Evolutionary conservation across 169 alveolate genomes (phyloP).

Genomic region (Eimeria falciformis): DNA sequence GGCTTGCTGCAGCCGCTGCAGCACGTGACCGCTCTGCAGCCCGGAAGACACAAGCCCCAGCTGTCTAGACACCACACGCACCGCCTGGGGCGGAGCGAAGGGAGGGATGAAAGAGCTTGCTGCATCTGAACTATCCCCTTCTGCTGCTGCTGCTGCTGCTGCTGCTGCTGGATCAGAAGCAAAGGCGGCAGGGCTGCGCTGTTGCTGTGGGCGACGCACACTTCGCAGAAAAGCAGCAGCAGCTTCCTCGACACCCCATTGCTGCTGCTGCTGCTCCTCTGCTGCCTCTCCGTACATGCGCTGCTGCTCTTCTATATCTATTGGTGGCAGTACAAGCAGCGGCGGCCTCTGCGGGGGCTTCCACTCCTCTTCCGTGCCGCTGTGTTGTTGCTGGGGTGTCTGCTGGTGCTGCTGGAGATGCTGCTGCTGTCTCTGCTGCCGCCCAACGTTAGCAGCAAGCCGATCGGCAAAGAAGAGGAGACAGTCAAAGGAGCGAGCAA

Average conservation of each 20-base stretch:
- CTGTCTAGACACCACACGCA: background rate
- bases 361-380: background rate
- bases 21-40: background rate
- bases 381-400: background rate
- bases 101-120: background rate
- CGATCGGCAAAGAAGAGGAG: background rate
- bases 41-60: background rate
- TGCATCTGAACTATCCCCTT: background rate
- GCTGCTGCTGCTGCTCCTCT: background rate
- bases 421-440: conserved; percentile 16
- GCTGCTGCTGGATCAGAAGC: background rate
- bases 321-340: background rate
- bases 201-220: background rate
- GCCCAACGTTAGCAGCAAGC: background rate
- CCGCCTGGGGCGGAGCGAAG: background rate
- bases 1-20: conserved; percentile 1
- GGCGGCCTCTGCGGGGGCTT: background rate
- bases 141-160: background rate
- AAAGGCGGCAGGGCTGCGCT: background rate
- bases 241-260: background rate
- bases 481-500: conserved; percentile 25
- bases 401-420: conserved; percentile 6
- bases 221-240: background rate
- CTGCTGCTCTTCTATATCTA: background rate
- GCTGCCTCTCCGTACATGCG: background rate